Base-by-base conservation (phyloP, 331 rosid genomes). In the Quercus lobata region DNA sequence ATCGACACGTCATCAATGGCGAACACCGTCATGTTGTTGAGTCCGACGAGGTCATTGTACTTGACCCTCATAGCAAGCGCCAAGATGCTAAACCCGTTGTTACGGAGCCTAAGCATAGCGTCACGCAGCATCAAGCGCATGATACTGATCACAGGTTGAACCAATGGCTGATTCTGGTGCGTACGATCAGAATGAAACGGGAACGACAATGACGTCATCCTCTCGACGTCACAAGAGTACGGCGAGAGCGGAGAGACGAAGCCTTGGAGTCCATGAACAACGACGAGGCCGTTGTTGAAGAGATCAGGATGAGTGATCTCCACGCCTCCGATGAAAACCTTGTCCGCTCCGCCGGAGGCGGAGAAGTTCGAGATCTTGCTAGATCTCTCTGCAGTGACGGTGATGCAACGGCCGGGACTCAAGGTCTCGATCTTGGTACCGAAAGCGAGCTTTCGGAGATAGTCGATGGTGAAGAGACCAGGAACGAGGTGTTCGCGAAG, bases 401-500 rank as follows among this genome's bases (percentile, higher is more conserved):
- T 89, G 66, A 91, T 73, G 84, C 96, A 89, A 1, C 92, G 93
- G 25, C 93, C 93, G 1, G 92, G 89, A 71, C 90, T 89, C 83
- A 91, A 52, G 8, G 92, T 87, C 69, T 91, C 93, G 66, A 89
- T 87, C 87, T 87, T 91, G 73, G 93, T 83, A n/a, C 96, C 96
- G 21, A 89, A 89, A 41, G 93, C 82, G 14, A 91, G 90, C 37
- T 77, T 86, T 32, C 86, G 81, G 17, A 91, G 86, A 71, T 89
- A 89, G 15, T 91, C 92, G 44, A 86, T 74, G 68, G 89, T 81
- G 86, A 91, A 91, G 30, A 87, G 78, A n/a, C 96, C 93, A 27
- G 93, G 92, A 72, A 91, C 88, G 0, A 81, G 80, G 87, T 91
- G 96, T 71, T 91, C 93, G 3, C 88, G 89, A 73, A 91, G 93